These are phyloP conservation scores for Triglochin maritima DNA, from an alignment of 106 monocot genomes.

Conservation along the genomic window DNA sequence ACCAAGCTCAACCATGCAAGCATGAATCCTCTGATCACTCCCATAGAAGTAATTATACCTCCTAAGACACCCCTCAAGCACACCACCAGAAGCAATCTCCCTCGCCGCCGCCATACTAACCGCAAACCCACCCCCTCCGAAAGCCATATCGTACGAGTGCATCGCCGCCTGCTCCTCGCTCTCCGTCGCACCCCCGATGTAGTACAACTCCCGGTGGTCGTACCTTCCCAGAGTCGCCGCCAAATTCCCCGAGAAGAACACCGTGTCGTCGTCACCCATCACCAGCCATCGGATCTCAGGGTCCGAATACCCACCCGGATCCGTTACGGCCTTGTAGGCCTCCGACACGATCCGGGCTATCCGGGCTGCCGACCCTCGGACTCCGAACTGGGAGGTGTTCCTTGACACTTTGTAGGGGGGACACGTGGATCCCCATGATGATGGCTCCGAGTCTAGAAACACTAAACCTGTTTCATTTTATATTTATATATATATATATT, in stretches of 20 bases:
- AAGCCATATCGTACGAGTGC: slow-evolving; percentile 82
- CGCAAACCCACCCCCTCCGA: slow-evolving; percentile 84
- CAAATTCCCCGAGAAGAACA: slow-evolving; percentile 78
- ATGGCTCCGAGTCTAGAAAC: too few relatives aligned
- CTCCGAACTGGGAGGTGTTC: slow-evolving; percentile 32
- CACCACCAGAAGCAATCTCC: slow-evolving; percentile 17
- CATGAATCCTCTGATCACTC: slow-evolving; percentile 60
- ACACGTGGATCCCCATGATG: slow-evolving; percentile 15
- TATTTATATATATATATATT: too few relatives aligned
- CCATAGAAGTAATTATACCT: slow-evolving; percentile 52
- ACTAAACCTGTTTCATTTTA: too few relatives aligned
- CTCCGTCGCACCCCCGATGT: slow-evolving; percentile 66
- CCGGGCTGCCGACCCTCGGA: slow-evolving; percentile 37
- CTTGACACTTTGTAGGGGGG: slow-evolving; percentile 54
- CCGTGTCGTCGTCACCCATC: slow-evolving; percentile 95
- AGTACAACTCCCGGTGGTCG: slow-evolving; percentile 67
- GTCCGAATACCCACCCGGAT: not conserved
- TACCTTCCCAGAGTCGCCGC: slow-evolving; percentile 54
- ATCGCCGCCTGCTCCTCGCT: slow-evolving; percentile 69
- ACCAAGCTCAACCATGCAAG: slow-evolving; percentile 66
- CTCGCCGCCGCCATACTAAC: slow-evolving; percentile 52
- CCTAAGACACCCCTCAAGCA: slow-evolving; percentile 48
- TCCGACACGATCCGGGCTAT: slow-evolving; percentile 60
- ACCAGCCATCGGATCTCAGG: slow-evolving; percentile 60
- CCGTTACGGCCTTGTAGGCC: slow-evolving; percentile 7